phyloP scores from a whole-genome alignment of 129 eudicot genomes.

The Flaveria sonorensis region DNA sequence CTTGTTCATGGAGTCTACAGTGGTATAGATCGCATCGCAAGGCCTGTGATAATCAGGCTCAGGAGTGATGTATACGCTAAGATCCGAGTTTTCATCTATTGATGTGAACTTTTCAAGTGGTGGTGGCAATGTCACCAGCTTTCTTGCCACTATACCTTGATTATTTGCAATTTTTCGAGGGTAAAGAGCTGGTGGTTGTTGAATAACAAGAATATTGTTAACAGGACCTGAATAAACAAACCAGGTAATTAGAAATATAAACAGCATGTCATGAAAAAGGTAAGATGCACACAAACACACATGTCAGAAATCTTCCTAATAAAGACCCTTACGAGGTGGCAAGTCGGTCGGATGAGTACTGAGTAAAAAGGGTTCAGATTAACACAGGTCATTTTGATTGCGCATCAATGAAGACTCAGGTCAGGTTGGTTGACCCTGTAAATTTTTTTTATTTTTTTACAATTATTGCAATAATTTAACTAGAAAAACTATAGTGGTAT shows the following conservation, averaged over 20 bases:
- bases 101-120: slow-evolving; percentile 76
- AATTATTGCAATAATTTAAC: neutral
- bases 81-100: slow-evolving; percentile 50
- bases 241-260: slow-evolving; percentile 1
- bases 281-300: slow-evolving; percentile 12
- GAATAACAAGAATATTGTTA: slow-evolving; percentile 62
- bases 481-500: neutral
- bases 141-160: slow-evolving; percentile 44
- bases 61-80: slow-evolving; percentile 48
- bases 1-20: slow-evolving; percentile 53
- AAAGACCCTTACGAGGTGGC: neutral
- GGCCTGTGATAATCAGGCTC: slow-evolving; percentile 31
- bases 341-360: neutral
- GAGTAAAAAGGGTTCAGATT: neutral
- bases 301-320: neutral
- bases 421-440: neutral
- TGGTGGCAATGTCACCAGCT: slow-evolving; percentile 56
- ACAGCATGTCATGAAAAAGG: neutral
- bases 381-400: neutral
- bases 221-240: slow-evolving; percentile 60
- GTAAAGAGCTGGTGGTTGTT: slow-evolving; percentile 47
- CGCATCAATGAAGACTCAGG: neutral
- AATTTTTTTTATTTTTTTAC: neutral
- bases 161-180: slow-evolving; percentile 47
- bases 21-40: slow-evolving; percentile 45